phyloP scores from a whole-genome alignment of 2,329 filamentous ascomycete genomes.

The Ramichloridium luteum region DNA sequence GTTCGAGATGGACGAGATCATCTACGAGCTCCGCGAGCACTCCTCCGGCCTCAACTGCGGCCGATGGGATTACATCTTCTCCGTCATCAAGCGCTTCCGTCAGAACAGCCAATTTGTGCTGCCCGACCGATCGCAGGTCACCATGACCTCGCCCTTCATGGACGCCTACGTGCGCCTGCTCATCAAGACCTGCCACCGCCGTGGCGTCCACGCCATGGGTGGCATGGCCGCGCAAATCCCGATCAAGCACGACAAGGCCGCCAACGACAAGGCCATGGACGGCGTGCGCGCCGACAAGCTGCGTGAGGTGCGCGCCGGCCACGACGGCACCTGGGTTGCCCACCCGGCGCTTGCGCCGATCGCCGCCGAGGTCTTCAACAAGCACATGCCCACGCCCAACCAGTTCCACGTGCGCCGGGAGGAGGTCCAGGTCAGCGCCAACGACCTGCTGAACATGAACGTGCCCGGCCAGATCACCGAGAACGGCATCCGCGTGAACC shows the following conservation, averaged over 20 bases:
- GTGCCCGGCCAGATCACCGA: constrained; percentile 86
- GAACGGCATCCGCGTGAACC: constrained; percentile 90
- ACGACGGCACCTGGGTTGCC: constrained; percentile 96
- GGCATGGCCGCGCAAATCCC: constrained; percentile 99
- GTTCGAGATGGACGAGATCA: constrained; percentile 99
- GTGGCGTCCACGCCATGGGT: constrained; percentile 96
- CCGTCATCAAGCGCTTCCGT: constrained; percentile 98
- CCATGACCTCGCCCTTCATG: constrained; percentile 99
- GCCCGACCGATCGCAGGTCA: constrained; percentile 79
- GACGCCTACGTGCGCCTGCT: constrained; percentile 91
- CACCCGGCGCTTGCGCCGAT: constrained; percentile 85
- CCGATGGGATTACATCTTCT: constrained; percentile 99
- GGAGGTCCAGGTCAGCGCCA: constrained; percentile 73
- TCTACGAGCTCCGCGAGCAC: constrained; percentile 96
- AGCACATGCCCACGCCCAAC: constrained; percentile 97
- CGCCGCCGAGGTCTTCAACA: constrained; percentile 88
- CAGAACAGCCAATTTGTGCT: constrained; percentile 87
- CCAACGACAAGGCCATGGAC: constrained; percentile 15
- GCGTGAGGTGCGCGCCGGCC: constrained; percentile 84
- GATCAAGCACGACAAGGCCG: constrained; percentile 78
- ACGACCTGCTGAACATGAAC: constrained; percentile 96
- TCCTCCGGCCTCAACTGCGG: constrained; percentile 95
- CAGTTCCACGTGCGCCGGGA: constrained; percentile 85
- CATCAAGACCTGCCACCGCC: constrained; percentile 94
- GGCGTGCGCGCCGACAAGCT: constrained; percentile 79